Conservation (phyloP, 1,139 yeast genomes). For the Kazachstania sp. region DNA sequence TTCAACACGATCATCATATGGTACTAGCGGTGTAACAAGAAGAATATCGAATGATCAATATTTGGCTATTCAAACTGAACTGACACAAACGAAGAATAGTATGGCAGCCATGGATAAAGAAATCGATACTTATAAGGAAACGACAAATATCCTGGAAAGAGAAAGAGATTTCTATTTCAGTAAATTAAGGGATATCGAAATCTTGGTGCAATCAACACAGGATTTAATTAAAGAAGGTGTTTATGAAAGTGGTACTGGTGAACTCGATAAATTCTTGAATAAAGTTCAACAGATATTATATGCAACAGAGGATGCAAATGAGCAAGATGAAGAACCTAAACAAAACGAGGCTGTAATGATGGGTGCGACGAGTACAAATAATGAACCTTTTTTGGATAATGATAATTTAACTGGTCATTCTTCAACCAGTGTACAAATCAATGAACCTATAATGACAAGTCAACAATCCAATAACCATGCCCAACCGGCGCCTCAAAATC, state of each 20-base stretch:
- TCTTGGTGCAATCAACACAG: conserved; percentile 58
- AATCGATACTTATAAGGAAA: conserved; percentile 42
- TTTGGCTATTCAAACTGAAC: conserved; percentile 30
- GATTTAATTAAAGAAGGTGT: conserved; percentile 39
- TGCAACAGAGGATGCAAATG: conserved; percentile 70
- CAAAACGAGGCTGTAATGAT: not conserved
- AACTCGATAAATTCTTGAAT: conserved; percentile 39
- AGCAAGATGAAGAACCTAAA: not conserved
- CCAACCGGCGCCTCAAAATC: conserved; percentile 17
- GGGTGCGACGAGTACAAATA: not conserved
- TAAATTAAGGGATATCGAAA: conserved; percentile 81
- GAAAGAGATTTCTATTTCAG: conserved; percentile 89
- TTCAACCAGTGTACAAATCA: not conserved
- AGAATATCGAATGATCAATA: conserved; percentile 24
- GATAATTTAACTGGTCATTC: conserved; percentile 1
- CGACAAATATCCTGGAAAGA: conserved; percentile 51
- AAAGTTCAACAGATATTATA: conserved; percentile 71
- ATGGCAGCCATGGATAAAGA: conserved; percentile 42
- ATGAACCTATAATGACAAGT: not conserved
- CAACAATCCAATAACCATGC: not conserved
- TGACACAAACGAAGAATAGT: conserved; percentile 32
- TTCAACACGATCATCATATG: conserved; percentile 6
- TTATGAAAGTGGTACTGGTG: conserved; percentile 28
- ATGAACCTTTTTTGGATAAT: not conserved
- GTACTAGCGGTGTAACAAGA: conserved; percentile 9